phyloP scores from a whole-genome alignment of 495 filamentous ascomycete species.

The Cladorrhinum samala region DNA sequence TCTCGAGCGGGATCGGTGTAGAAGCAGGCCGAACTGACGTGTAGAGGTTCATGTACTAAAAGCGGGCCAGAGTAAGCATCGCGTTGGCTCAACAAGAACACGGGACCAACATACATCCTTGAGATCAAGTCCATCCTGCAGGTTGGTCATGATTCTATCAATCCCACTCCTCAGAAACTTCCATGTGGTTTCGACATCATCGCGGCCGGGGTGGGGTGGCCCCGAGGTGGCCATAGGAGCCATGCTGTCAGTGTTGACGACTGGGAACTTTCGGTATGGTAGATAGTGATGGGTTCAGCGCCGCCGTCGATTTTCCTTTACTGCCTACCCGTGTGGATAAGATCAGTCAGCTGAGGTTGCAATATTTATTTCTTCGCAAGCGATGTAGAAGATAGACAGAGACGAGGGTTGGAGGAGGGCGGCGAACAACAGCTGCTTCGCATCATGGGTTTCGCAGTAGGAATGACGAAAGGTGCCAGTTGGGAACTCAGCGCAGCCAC shows the following conservation, averaged over 20 bases:
- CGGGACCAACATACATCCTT: constrained; percentile 55
- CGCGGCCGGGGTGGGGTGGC: constrained; percentile 60
- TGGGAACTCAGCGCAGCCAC: no score
- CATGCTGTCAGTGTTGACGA: constrained; percentile 13
- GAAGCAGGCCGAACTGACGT: constrained; percentile 52
- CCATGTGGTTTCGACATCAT: constrained; percentile 89
- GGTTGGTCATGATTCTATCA: constrained; percentile 83
- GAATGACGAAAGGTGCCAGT: no score
- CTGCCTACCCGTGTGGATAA: no score
- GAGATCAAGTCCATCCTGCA: constrained; percentile 91
- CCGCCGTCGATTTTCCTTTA: no score
- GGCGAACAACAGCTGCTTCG: no score
- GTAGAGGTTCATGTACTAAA: constrained; percentile 90
- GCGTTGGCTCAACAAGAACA: constrained; percentile 9
- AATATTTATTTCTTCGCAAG: no score
- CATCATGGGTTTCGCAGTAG: no score
- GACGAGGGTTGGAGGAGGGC: no score
- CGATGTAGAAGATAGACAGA: no score
- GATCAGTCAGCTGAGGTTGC: no score
- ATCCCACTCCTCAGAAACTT: constrained; percentile 80
- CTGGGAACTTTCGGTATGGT: not conserved
- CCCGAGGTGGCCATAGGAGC: constrained; percentile 16
- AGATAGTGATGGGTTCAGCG: no score
- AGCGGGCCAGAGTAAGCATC: no score
- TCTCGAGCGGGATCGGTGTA: not conserved